Conservation (phyloP, 768 basidiomycete species). For the Gloeophyllum trabeum region DNA sequence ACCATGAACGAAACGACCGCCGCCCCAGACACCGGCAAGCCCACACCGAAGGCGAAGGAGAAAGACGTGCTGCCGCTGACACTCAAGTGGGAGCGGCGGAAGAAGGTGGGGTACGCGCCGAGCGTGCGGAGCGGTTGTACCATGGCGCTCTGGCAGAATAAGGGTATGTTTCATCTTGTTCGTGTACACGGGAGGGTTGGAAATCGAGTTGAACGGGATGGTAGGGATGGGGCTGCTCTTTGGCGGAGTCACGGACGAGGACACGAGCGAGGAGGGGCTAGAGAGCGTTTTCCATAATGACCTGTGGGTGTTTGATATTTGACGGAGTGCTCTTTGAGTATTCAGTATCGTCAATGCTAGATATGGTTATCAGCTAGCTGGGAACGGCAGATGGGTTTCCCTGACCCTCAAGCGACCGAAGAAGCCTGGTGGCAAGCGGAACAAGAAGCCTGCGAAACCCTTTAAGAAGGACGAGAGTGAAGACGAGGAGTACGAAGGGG, state of each 20-base stretch:
- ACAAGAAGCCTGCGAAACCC: constrained; percentile 25
- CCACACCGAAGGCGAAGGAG: constrained; percentile 15
- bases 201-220: neutral
- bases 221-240: constrained; percentile 62
- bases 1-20: neutral
- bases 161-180: constrained; percentile 11
- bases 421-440: constrained; percentile 31
- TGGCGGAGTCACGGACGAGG: constrained; percentile 84
- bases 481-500: constrained; percentile 12
- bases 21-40: constrained; percentile 18
- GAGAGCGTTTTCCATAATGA: constrained; percentile 87
- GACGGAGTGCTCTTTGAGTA: neutral
- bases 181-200: neutral
- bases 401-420: constrained; percentile 63
- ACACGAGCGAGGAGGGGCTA: constrained; percentile 71
- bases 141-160: constrained; percentile 71
- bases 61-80: constrained; percentile 30
- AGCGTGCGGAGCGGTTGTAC: constrained; percentile 71
- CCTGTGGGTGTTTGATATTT: constrained; percentile 33
- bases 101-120: constrained; percentile 66
- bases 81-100: constrained; percentile 82
- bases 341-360: constrained; percentile 24
- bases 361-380: constrained; percentile 65
- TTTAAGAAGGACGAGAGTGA: constrained; percentile 6
- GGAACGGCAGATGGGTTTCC: constrained; percentile 71